Conservation (phyloP, 148 eudicot genomes). For the Diospyros kaki region DNA sequence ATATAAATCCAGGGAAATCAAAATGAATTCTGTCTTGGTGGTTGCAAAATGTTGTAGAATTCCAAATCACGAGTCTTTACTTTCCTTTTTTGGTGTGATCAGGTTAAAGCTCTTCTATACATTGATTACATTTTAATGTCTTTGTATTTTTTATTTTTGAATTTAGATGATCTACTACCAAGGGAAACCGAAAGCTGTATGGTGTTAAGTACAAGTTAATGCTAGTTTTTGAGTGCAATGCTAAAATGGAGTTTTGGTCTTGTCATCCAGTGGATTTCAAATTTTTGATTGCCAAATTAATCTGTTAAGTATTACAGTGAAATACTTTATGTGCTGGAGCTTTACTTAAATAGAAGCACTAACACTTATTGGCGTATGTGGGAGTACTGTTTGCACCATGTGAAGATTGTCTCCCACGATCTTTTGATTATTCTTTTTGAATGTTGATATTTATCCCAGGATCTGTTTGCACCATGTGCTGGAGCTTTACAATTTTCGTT, state of each 20-base stretch:
- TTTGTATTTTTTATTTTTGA: too few species aligned
- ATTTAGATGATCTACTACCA: too few species aligned
- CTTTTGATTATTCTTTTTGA: not conserved
- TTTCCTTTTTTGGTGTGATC: too few species aligned
- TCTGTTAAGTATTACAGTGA: not conserved
- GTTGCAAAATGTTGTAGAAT: too few species aligned
- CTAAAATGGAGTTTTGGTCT: not conserved
- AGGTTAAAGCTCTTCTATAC: too few species aligned
- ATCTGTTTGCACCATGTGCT: not conserved
- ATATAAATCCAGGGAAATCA: too few species aligned
- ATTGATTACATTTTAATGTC: too few species aligned
- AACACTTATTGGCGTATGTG: not conserved
- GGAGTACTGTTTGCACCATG: not conserved
- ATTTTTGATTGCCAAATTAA: not conserved
- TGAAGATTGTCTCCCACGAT: not conserved
- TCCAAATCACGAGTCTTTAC: too few species aligned
- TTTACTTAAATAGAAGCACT: not conserved
- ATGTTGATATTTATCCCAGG: not conserved
- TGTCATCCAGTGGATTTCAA: not conserved
- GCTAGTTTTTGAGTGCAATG: not conserved
- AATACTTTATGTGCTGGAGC: not conserved
- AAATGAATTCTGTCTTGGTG: too few species aligned
- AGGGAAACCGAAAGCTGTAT: not conserved
- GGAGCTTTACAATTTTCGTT: not conserved
- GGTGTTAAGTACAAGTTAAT: not conserved